Evolutionary conservation across 441 rosid species (phyloP).

Genomic region (Arabidopsis lyrata): DNA sequence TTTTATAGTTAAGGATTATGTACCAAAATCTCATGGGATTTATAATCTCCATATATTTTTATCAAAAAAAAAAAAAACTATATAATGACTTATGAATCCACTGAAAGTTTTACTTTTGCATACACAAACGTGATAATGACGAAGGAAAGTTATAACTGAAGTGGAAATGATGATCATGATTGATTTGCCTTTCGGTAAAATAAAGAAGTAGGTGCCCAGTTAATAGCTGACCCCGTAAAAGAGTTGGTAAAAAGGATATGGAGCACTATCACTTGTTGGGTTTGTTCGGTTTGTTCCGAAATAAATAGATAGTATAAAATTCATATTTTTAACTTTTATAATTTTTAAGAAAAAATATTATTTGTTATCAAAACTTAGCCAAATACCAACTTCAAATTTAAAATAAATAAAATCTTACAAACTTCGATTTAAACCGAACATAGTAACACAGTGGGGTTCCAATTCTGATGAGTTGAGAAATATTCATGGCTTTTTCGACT

Average conservation of each 20-base stretch:
- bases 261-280: slow-evolving; percentile 22
- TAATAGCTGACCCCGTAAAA: not conserved
- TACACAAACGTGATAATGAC: not conserved
- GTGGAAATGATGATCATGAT: slow-evolving; percentile 27
- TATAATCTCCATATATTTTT: not conserved
- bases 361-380: too few species aligned
- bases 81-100: slow-evolving; percentile 12
- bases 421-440: too few species aligned
- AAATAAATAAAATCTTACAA: too few species aligned
- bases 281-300: slow-evolving; percentile 8
- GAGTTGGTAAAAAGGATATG: slow-evolving; percentile 13
- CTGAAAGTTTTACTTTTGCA: slow-evolving; percentile 1
- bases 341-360: too few species aligned
- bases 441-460: too few species aligned
- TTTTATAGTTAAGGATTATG: slow-evolving; percentile 7
- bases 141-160: slow-evolving; percentile 9
- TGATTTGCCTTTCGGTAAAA: slow-evolving; percentile 24
- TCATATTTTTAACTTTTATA: not conserved
- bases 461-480: too few species aligned
- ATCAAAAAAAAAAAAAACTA: too few species aligned
- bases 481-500: too few species aligned
- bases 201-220: not conserved
- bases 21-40: slow-evolving; percentile 25
- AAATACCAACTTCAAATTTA: too few species aligned
- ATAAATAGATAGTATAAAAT: not conserved